Percentiles rank a stretch among this genome's conserved stretches.
These are phyloP conservation scores for Bipolaris bicolor DNA, from an alignment of 2,329 filamentous ascomycete genomes.

Conservation along the genomic window DNA sequence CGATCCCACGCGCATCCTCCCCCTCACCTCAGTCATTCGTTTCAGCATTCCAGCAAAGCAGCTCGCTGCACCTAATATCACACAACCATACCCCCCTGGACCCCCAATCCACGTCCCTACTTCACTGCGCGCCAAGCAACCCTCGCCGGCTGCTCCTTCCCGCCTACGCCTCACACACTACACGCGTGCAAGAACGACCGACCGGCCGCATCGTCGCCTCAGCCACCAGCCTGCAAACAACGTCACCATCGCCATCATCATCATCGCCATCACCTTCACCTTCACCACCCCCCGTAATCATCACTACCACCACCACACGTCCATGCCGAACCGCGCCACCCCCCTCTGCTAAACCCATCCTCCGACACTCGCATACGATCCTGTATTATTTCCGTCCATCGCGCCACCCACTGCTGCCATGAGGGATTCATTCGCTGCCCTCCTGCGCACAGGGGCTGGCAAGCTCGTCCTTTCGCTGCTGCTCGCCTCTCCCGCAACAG, in stretches of 20 bases:
- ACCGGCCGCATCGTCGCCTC: background rate
- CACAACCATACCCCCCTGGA: constrained; percentile 3
- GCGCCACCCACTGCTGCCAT: constrained; percentile 39
- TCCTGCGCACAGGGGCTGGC: constrained; percentile 47
- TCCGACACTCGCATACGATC: constrained; percentile 14
- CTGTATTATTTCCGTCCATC: constrained; percentile 31
- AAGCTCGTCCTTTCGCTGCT: constrained; percentile 46
- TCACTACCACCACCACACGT: constrained; percentile 6
- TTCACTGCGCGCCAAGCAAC: constrained; percentile 29
- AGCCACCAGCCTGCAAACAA: background rate
- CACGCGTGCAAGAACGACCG: constrained; percentile 19
- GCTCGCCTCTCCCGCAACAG: constrained; percentile 36
- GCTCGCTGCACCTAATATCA: constrained; percentile 25
- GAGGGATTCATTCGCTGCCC: constrained; percentile 47
- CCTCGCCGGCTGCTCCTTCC: constrained; percentile 28
- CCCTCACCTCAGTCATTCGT: constrained; percentile 50
- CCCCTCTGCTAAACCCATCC: constrained; percentile 17
- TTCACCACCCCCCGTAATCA: background rate
- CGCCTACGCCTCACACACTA: constrained; percentile 23
- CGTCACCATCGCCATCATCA: too few relatives aligned
- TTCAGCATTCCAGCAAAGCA: constrained; percentile 30
- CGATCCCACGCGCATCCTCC: constrained; percentile 19
- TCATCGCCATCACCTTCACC: background rate
- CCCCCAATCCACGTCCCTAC: constrained; percentile 10
- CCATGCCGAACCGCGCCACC: constrained; percentile 27